These are phyloP conservation scores for Penicillium robsamsonii DNA, from an alignment of 495 filamentous ascomycete species.

Conservation along the genomic window DNA sequence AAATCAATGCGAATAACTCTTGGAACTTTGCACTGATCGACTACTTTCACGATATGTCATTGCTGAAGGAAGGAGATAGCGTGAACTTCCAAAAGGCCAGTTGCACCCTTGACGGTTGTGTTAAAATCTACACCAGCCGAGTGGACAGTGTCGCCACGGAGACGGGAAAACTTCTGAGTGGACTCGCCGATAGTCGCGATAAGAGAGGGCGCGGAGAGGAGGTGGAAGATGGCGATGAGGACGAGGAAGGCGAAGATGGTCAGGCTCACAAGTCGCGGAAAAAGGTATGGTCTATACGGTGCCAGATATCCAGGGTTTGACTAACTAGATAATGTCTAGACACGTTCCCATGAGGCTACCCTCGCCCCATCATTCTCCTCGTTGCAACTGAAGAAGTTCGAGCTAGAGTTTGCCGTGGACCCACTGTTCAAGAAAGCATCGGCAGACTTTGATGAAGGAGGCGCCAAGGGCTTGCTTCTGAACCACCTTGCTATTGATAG, in stretches of 20 bases:
- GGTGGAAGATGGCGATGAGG: constrained; percentile 63
- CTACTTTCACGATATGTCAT: constrained; percentile 99
- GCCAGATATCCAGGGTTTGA: not conserved
- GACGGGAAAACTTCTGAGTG: constrained; percentile 92
- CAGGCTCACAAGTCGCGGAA: constrained; percentile 71
- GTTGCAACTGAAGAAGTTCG: constrained; percentile 92
- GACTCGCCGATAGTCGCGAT: constrained; percentile 84
- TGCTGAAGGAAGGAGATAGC: constrained; percentile 91
- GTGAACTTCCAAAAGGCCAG: constrained; percentile 99
- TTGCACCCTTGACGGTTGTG: constrained; percentile 96
- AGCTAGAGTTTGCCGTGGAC: constrained; percentile 95
- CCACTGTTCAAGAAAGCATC: constrained; percentile 98
- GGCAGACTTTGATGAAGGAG: constrained; percentile 97
- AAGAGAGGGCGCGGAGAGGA: constrained; percentile 69
- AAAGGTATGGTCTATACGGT: constrained; percentile 49
- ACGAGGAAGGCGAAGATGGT: constrained; percentile 80
- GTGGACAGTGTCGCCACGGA: constrained; percentile 98
- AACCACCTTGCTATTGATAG: constrained; percentile 95
- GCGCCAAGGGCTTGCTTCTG: constrained; percentile 89
- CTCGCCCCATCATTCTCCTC: constrained; percentile 83
- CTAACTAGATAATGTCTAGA: constrained; percentile 36
- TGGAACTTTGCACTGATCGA: constrained; percentile 99
- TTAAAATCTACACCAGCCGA: constrained; percentile 98
- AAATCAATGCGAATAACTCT: constrained; percentile 98
- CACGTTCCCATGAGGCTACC: constrained; percentile 87